phyloP scores from a whole-genome alignment of 805 yeast species.

The Monosporozyma unispora region DNA sequence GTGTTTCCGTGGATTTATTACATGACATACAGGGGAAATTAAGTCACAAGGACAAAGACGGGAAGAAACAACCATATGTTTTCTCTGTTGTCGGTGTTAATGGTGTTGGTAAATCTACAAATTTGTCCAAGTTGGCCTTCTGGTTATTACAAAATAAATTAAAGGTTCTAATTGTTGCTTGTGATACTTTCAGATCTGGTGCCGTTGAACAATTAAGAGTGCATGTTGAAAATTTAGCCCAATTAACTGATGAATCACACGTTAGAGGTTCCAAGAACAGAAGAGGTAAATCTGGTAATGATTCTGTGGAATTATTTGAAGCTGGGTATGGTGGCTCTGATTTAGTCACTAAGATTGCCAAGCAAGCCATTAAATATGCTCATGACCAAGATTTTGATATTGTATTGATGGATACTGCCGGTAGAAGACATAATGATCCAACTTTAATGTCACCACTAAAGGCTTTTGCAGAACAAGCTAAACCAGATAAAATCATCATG shows the following conservation, averaged over 20 bases:
- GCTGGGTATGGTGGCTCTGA: constrained; percentile 97
- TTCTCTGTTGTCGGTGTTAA: constrained; percentile 96
- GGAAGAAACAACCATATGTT: constrained; percentile 62
- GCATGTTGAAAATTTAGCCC: constrained; percentile 76
- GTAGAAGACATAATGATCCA: constrained; percentile 91
- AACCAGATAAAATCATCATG: constrained; percentile 95
- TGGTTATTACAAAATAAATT: constrained; percentile 90
- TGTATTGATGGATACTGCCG: constrained; percentile 93
- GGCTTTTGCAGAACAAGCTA: constrained; percentile 89
- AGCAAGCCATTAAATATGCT: constrained; percentile 79
- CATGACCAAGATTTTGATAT: constrained; percentile 63
- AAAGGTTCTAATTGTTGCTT: constrained; percentile 84
- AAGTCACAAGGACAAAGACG: constrained; percentile 14
- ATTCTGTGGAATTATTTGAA: constrained; percentile 64
- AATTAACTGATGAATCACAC: constrained; percentile 44
- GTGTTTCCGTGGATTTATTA: constrained; percentile 77
- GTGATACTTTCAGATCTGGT: constrained; percentile 96
- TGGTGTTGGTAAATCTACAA: constrained; percentile 97
- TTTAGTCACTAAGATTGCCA: constrained; percentile 85
- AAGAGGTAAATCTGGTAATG: constrained; percentile 35
- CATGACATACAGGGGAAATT: constrained; percentile 59
- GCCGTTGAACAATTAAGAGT: constrained; percentile 97
- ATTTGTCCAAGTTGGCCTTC: constrained; percentile 85
- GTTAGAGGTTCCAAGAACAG: constrained; percentile 29
- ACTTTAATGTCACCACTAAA: constrained; percentile 92